Base-by-base conservation (phyloP, 2,329 filamentous ascomycete species). In the Xenoacremonium recifei region DNA sequence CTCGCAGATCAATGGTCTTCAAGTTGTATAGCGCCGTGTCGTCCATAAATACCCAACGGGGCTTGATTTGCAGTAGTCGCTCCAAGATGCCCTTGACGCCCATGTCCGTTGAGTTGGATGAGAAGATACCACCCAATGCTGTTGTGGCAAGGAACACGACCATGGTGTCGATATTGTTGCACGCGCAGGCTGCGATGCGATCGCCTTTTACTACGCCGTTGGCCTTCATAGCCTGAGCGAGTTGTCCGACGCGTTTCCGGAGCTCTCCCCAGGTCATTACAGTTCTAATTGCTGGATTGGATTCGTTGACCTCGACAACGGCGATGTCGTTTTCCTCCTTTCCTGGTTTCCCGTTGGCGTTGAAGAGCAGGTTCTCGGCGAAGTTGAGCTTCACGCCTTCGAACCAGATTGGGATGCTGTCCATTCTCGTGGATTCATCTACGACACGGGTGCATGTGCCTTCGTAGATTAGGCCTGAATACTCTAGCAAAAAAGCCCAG, bases 71-170 rank as follows among this genome's bases (percentile, higher is more conserved):
- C 5, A 4, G 15, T 1, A 21, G n/a, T 5, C 38, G n/a, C 6
- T 35, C 13, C 4, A 40, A 7, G 17, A 40, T 35, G 15, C 38
- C 38, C 5, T 29, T 21, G 5, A 40, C 31, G 12, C 38, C 38
- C 31, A 40, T 40, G 21, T 40, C 38, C 15, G 38, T 35, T 6
- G 38, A 40, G 6, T 15, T 15, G 21, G 17, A 21, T 5, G 21
- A 29, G 12, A 29, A 40, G 10, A 40, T 35, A 5, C 18, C 38
- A 4, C 38, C 38, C 2, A 40, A 20, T 10, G 15, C 20, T 5
- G 32, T n/a, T 5, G 38, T 19, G 4, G 38, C 38, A 4, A 40
- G 11, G 10, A 35, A 40, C 4, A 27, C 30, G 10, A 30, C 4
- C 10, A 35, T 11, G 4, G 38, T 30, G 6, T 40, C 13, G 4